Evolutionary conservation across 257 asterid genomes (phyloP), one percentile per base, ranked within the genome.

Genomic region (Ehretia macrophylla): DNA sequence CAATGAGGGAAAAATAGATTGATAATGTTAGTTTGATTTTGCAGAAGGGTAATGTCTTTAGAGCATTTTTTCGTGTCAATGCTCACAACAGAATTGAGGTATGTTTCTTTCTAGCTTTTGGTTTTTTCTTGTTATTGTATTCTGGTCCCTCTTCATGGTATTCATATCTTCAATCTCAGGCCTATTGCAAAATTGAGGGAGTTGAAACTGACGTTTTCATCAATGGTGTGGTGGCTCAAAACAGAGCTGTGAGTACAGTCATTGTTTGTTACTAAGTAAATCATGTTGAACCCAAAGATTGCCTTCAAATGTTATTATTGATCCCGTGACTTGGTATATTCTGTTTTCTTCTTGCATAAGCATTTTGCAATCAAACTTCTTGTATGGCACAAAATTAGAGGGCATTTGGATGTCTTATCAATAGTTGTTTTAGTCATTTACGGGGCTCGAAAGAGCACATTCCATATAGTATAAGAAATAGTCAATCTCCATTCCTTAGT

Each of bases 21-120:
- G 62, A 61, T 61, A 57, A 8, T 14, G 11, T 68, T 79, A 0
- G 47, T 42, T 44, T 39, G 42, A 23, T 52, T 67, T 40, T 75
- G 73, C 93, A 92, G 97, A 77, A 68, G 50, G 93, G 93, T 51
- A 80, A 69, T 45, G 60, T 81, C 54, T 76, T 85, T 75, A 82
- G 57, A 69, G 93, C 98, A 11, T 68, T 73, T 32, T 88, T 88
- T 75, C 85, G 76, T 65, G 97, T 88, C 70, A 92, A 86, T 82
- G 90, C 95, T 32, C 73, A 85, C 70, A 91, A 92, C 72, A 84
- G 73, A 73, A 71, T 79, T 46, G 97, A 92, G 98, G 98, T 92
- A 65, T 59, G 75, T 60, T 13, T 14, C 54, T 13, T 5, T 10
- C 42, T 58, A 38, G 57, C 27, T 38, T 20, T 19, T 19, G 8